Base-by-base conservation (phyloP, 2,329 filamentous ascomycete genomes). In the Alternaria longipes region DNA sequence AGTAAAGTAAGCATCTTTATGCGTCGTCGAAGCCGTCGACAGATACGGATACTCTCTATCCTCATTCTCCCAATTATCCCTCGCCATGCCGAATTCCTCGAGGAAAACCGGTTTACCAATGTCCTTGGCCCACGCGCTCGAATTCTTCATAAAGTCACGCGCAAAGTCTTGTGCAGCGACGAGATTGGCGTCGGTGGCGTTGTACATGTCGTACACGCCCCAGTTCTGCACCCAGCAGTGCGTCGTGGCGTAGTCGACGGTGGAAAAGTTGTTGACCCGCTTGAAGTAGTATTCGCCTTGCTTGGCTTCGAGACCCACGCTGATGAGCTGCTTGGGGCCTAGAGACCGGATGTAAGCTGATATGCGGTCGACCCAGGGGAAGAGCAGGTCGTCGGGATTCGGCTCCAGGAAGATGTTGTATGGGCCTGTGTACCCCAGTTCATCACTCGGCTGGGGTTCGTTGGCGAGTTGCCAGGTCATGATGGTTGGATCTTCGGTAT, bases 391-490 rank as follows among this genome's bases (percentile, higher is more conserved):
- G 4, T 74, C 52, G 2, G 71, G 73, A 18, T 74, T 76, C 0
- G 73, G 65, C 5, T 64, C 62, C 5, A 74, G 63, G 49, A 64
- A 68, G n/a, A 79, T 63, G 24, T 60, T 60, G 61, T 74, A 73
- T 1, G 62, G 54, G n/a, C 75, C 75, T 8, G 70, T 62, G 53
- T 71, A 74, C 9, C 69, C 69, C 2, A 72, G 58, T 24, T 67
- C 54, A 8, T 72, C 66, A 5, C 70, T 67, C 5, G 72, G 69
- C 47, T 80, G 78, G 4, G 78, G 78, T 57, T 80, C 78, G 51
- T 80, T 80, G 28, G 78, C 78, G 8, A 80, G 66, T 59, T 80
- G 76, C 78, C 78, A 80, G 16, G 78, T 79, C 78, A 80, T 80
- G 52, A 80, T 74, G 1, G 78, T 78, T 0, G 78, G 70, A 58